These are phyloP conservation scores for Nepenthes mirabilis DNA, from an alignment of 148 eudicot genomes.

Conservation along the genomic window DNA sequence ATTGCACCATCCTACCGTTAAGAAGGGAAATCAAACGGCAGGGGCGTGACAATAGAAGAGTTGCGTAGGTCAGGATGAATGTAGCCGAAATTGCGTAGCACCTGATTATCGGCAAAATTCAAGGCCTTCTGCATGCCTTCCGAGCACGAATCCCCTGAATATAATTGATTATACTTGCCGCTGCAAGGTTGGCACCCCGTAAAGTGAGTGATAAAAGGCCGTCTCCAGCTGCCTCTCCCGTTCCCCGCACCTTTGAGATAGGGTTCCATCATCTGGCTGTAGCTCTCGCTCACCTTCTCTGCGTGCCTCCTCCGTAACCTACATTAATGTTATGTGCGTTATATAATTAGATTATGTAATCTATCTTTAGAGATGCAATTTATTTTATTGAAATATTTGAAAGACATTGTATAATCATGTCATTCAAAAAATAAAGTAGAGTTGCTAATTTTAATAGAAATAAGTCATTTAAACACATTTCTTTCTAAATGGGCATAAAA, in stretches of 20 bases:
- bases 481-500: no score
- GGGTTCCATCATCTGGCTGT: slow-evolving; percentile 9
- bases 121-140: slow-evolving; percentile 52
- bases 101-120: slow-evolving; percentile 75
- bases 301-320: slow-evolving; percentile 41
- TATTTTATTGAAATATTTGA: no score
- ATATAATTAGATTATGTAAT: no score
- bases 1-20: not conserved
- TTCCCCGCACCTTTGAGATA: not conserved
- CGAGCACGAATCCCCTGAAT: slow-evolving; percentile 32
- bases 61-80: not conserved
- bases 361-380: no score
- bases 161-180: slow-evolving; percentile 44
- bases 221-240: slow-evolving; percentile 17
- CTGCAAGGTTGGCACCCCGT: slow-evolving; percentile 86
- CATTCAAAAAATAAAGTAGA: no score
- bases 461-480: no score
- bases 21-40: not conserved
- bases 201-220: slow-evolving; percentile 83
- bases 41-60: not conserved
- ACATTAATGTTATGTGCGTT: not conserved
- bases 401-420: no score
- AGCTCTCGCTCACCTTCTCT: slow-evolving; percentile 43
- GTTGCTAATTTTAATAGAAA: no score
- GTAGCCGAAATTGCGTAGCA: slow-evolving; percentile 30